Evolutionary conservation across 306 rosid genomes (phyloP).

Genomic region (Begonia peltatifolia): DNA sequence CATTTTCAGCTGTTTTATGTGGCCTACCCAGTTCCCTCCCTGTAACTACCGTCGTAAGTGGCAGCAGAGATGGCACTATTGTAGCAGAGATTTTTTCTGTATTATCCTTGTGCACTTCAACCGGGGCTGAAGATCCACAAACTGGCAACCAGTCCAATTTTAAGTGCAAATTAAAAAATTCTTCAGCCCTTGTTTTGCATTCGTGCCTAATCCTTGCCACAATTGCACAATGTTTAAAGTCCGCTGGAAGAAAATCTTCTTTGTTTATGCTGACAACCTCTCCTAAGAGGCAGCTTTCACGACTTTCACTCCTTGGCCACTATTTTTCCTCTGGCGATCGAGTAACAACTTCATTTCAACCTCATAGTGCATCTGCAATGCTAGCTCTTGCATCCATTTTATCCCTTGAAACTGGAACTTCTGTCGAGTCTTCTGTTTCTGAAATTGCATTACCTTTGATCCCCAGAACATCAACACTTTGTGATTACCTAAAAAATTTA

Average conservation of each 20-base stretch:
- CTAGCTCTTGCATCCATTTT: conserved; percentile 78
- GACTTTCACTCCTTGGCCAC: conserved; percentile 60
- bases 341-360: conserved; percentile 28
- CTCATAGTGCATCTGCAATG: conserved; percentile 65
- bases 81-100: conserved; percentile 67
- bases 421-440: conserved; percentile 56
- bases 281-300: conserved; percentile 72
- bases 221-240: conserved; percentile 67
- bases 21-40: conserved; percentile 87
- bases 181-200: conserved; percentile 44
- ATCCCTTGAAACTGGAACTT: conserved; percentile 61
- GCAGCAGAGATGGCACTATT: conserved; percentile 86
- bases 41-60: conserved; percentile 81
- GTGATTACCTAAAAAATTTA: conserved; percentile 50
- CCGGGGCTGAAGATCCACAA: conserved; percentile 44
- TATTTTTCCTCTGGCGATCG: conserved; percentile 48
- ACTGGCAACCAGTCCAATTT: conserved; percentile 35
- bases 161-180: conserved; percentile 47
- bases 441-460: conserved; percentile 74
- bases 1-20: conserved; percentile 72
- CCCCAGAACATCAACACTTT: conserved; percentile 53
- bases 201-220: conserved; percentile 69
- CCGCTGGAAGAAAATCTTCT: conserved; percentile 77
- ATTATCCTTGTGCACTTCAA: conserved; percentile 45
- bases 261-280: conserved; percentile 70